Evolutionary conservation across 345 rosid species (phyloP), one percentile per base, ranked within the genome.

Genomic region (Litchi chinensis): DNA sequence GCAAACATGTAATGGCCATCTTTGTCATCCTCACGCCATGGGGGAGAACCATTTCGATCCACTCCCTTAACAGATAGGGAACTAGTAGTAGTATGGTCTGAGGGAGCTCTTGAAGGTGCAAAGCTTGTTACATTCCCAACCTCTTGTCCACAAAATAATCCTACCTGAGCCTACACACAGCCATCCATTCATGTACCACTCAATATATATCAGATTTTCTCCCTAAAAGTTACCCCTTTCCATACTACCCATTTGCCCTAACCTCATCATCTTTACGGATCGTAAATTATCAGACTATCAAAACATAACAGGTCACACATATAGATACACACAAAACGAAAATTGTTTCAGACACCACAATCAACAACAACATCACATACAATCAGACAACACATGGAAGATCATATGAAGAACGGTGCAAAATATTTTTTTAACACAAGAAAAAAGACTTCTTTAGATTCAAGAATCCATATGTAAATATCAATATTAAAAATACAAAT

Each of bases 101-200:
- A 79, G 83, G 80, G 85, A 76, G 87, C 91, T 86, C 90, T 94
- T 59, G 92, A 85, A 54, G 87, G 77, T 82, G 94, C 91, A 89
- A 86, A 92, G 95, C 99, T 88, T 81, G 97, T 75, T 82, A 91
- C 75, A 88, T 85, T 87, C 77, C 95, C 97, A 93, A 91, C 86
- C 86, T 92, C 97, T 89, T 90, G 96, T 81, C 91, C 97, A 92
- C 88, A 91, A 87, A 90, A 90, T 82, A 89, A 87, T 86, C 93
- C 97, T 91, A 93, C 97, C 97, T 93, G 98, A 89, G 90, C 99
- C 99, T 95, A 95, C 98, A 93, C 86, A 93, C 87, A 92, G 84
- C 87, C 93, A 88, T 77, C 79, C 87, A 89, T 91, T 84, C 87
- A 93, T 86, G 93, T 76, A 90, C 90, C 93, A 87, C 90, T 79